Conservation (phyloP, 768 basidiomycete genomes). For the Mycena sanguinolenta region DNA sequence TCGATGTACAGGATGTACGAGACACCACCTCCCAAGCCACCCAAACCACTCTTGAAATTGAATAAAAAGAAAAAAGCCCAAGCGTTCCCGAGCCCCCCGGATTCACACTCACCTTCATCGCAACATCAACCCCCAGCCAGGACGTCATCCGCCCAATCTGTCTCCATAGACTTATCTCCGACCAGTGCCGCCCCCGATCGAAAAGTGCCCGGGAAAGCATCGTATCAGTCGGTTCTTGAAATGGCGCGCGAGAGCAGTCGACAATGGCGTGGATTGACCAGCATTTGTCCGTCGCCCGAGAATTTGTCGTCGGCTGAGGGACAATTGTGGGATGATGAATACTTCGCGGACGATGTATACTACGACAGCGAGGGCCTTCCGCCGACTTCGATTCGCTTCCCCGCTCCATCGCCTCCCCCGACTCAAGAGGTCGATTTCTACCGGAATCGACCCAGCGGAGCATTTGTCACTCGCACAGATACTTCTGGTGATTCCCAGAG, state of each 20-base stretch:
- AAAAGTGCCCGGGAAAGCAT: too few relatives aligned
- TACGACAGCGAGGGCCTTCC: neutral
- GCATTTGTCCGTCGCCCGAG: too few relatives aligned
- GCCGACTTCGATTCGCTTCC: neutral
- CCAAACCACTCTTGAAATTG: constrained; percentile 24
- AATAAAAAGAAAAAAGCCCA: constrained; percentile 12
- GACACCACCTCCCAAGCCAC: neutral
- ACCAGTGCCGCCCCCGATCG: too few relatives aligned
- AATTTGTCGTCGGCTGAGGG: too few relatives aligned
- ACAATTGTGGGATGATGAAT: neutral
- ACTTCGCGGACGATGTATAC: neutral
- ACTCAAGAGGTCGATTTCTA: too few relatives aligned
- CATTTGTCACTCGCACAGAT: too few relatives aligned
- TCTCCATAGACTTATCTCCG: too few relatives aligned
- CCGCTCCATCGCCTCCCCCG: neutral
- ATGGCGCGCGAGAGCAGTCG: too few relatives aligned
- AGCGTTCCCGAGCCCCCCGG: neutral
- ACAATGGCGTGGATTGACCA: too few relatives aligned
- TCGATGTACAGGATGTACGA: constrained; percentile 21
- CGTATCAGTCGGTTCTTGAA: too few relatives aligned
- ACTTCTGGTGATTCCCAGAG: neutral
- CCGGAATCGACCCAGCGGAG: too few relatives aligned
- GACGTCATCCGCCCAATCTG: neutral
- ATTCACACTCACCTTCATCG: neutral
- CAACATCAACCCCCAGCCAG: neutral